phyloP scores from a whole-genome alignment of 306 rosid species.

The Oxytropis ochrocephala region DNA sequence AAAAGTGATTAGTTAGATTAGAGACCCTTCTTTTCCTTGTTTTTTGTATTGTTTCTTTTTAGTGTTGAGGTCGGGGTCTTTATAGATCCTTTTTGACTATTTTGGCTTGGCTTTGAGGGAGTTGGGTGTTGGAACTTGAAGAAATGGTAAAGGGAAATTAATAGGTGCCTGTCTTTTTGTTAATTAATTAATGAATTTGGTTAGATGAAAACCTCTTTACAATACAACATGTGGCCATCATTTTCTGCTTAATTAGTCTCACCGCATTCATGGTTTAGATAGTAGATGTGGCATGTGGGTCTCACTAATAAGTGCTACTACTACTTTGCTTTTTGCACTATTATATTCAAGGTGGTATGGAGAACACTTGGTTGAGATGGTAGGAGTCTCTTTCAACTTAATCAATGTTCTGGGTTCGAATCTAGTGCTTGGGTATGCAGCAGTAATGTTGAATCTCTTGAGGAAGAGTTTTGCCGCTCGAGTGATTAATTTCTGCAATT shows the following conservation, averaged over 20 bases:
- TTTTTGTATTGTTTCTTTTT: neutral
- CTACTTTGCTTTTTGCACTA: neutral
- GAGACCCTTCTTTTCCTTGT: neutral
- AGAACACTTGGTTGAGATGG: too few relatives aligned
- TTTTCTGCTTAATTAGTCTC: neutral
- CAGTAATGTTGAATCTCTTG: too few relatives aligned
- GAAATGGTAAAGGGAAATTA: conserved; percentile 11
- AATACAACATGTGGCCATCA: conserved; percentile 13
- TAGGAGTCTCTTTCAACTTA: too few relatives aligned
- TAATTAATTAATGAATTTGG: conserved; percentile 1
- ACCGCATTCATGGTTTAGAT: neutral
- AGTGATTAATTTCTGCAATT: too few relatives aligned
- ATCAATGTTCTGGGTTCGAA: too few relatives aligned
- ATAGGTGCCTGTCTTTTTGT: conserved; percentile 15
- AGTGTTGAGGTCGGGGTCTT: conserved; percentile 13
- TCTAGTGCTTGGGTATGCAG: too few relatives aligned
- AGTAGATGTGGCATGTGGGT: conserved; percentile 17
- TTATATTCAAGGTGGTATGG: too few relatives aligned
- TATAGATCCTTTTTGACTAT: conserved; percentile 37
- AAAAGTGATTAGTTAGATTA: neutral
- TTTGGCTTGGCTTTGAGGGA: neutral
- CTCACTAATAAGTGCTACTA: neutral
- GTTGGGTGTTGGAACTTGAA: conserved; percentile 23
- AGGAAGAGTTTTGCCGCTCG: too few relatives aligned
- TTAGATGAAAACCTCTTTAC: neutral